phyloP scores from a whole-genome alignment of 176 grass and related monocot species.

The Lolium multiflorum region DNA sequence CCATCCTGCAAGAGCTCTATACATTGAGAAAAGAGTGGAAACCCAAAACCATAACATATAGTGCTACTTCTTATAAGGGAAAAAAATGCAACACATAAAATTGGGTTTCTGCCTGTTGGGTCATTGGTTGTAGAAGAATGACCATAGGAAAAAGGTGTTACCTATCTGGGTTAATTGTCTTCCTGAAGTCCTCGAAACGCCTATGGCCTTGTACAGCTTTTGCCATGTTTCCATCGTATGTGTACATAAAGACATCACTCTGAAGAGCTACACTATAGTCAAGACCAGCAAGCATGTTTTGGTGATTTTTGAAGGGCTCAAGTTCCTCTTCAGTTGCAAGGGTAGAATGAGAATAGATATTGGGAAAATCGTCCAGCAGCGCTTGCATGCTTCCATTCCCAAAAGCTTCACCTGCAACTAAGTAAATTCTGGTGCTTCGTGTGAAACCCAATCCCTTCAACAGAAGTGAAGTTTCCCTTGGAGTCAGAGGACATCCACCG shows the following conservation, averaged over 20 bases:
- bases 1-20: constrained; percentile 58
- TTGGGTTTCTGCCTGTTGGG: neutral
- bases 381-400: constrained; percentile 94
- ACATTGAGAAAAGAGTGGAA: constrained; percentile 13
- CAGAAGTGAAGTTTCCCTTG: constrained; percentile 90
- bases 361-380: constrained; percentile 76
- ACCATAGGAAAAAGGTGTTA: constrained; percentile 37
- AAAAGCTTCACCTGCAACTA: constrained; percentile 93
- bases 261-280: constrained; percentile 87
- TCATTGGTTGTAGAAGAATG: neutral
- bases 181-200: constrained; percentile 91
- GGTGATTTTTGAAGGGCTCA: constrained; percentile 78
- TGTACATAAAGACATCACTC: constrained; percentile 96
- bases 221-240: constrained; percentile 98
- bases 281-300: constrained; percentile 99
- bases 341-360: constrained; percentile 82
- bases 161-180: constrained; percentile 94
- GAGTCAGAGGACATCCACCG: constrained; percentile 92
- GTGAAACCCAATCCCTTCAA: constrained; percentile 85
- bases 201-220: constrained; percentile 96
- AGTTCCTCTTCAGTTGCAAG: constrained; percentile 83
- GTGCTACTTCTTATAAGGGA: neutral
- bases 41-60: neutral
- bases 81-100: constrained; percentile 3
- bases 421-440: constrained; percentile 77